Evolutionary conservation across 2,329 filamentous ascomycete species (phyloP), one percentile per base, ranked within the genome.

Genomic region (Monilinia fructicola): DNA sequence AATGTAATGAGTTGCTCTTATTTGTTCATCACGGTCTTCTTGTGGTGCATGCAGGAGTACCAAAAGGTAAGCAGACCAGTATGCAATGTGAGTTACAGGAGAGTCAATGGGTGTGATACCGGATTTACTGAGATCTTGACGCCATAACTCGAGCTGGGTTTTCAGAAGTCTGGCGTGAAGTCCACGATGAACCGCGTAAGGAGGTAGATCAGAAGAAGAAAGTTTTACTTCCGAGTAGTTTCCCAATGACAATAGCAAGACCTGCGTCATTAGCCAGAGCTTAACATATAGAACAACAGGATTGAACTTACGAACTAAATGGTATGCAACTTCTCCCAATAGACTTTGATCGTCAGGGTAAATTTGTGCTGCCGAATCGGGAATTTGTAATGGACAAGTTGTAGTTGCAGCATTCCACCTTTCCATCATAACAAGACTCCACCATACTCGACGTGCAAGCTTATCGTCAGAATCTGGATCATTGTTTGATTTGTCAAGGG

Each of bases 341-440:
- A 89, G 76, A 21, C 78, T 77, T 68, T 84, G 82, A 67, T 92
- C 82, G 56, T 86, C 85, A 0, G 84, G 82, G 7, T 84, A 79
- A 31, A 89, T 78, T 18, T 89, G 83, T 9, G 87, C 82, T 63
- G 82, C 85, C 68, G 84, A 82, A 70, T 90, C 85, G 1, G 85
- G 85, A 67, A 92, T 86, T 67, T 88, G 81, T 16, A 86, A 73
- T 4, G 88, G 86, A 68, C 83, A 86, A 16, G 85, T 86, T 5
- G 84, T 88, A 28, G 86, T 87, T n/a, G 87, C 83, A 4, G 90
- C 87, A 74, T 91, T 86, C 88, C 88, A 92, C 21, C 89, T 84
- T 73, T 92, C 90, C 69, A 92, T 83, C 69, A 90, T 82, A 55
- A 91, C 84, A 44, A 92, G 78, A 18, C 86, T 85, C 87, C 88